Conservation (phyloP, 805 yeast genomes). For the Hanseniaspora jakobsenii region DNA sequence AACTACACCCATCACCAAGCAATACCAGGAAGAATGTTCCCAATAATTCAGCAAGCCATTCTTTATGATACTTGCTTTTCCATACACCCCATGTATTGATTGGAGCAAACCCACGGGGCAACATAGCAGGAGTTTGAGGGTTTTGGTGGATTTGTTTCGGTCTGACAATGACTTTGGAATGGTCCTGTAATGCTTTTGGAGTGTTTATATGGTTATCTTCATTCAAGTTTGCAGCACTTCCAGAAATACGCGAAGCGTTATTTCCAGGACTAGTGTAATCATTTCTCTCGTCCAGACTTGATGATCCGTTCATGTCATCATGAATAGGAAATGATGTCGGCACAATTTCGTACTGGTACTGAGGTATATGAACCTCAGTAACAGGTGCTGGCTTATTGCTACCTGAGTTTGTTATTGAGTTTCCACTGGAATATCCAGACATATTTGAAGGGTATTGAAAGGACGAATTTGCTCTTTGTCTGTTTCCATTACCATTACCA, state of each 20-base stretch:
- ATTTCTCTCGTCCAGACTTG: too few relatives aligned
- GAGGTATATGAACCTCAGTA: background rate
- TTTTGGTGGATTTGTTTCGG: slow-evolving; percentile 30
- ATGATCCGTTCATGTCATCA: background rate
- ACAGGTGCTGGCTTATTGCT: background rate
- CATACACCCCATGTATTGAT: slow-evolving; percentile 29
- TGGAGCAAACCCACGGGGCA: slow-evolving; percentile 30
- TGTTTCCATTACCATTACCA: background rate
- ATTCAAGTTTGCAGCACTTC: too few relatives aligned
- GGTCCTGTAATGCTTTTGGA: slow-evolving; percentile 3
- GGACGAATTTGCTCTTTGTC: slow-evolving; percentile 14
- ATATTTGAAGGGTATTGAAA: slow-evolving; percentile 13
- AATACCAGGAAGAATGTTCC: slow-evolving; percentile 38
- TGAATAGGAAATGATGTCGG: slow-evolving; percentile 1
- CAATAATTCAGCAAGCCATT: slow-evolving; percentile 40
- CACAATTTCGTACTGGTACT: slow-evolving; percentile 9
- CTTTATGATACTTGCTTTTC: slow-evolving; percentile 31
- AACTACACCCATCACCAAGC: slow-evolving; percentile 39
- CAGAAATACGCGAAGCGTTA: too few relatives aligned
- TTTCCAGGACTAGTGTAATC: background rate
- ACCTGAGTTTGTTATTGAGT: background rate
- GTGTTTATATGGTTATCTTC: too few relatives aligned
- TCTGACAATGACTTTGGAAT: slow-evolving; percentile 24
- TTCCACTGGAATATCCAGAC: slow-evolving; percentile 10
- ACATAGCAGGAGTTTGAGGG: slow-evolving; percentile 30